Percentiles rank a stretch among this genome's conserved stretches.
These are phyloP conservation scores for Penicillium sp. DNA, from an alignment of 2,329 filamentous ascomycete species.

Conservation along the genomic window DNA sequence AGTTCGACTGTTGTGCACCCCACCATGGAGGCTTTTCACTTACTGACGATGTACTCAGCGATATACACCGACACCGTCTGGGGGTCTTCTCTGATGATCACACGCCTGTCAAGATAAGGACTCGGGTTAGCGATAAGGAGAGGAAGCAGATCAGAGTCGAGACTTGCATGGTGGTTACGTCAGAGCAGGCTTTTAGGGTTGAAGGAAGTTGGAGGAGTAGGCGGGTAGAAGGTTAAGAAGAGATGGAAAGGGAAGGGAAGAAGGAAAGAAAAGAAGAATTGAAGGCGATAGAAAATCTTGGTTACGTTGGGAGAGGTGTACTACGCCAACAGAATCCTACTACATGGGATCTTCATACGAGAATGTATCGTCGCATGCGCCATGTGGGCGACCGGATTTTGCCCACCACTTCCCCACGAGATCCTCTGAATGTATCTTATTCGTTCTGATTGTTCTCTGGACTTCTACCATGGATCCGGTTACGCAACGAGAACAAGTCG, in stretches of 20 bases:
- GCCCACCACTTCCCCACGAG: slow-evolving; percentile 2
- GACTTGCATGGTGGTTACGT: slow-evolving; percentile 34
- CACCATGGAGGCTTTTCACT: slow-evolving; percentile 21
- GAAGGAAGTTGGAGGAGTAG: neutral
- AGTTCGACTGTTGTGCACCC: slow-evolving; percentile 1
- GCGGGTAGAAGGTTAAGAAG: neutral
- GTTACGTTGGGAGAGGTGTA: slow-evolving; percentile 28
- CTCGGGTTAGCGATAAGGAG: slow-evolving; percentile 10
- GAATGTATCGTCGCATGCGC: slow-evolving; percentile 20
- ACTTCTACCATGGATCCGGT: neutral
- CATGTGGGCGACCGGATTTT: slow-evolving; percentile 6
- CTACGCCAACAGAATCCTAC: slow-evolving; percentile 20
- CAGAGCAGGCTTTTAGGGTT: slow-evolving; percentile 15
- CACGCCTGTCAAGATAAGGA: slow-evolving; percentile 60
- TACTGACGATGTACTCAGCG: slow-evolving; percentile 76
- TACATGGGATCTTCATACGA: slow-evolving; percentile 7
- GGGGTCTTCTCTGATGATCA: slow-evolving; percentile 77
- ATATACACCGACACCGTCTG: slow-evolving; percentile 71
- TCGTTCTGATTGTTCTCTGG: neutral
- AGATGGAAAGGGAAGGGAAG: neutral
- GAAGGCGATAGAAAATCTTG: slow-evolving; percentile 7
- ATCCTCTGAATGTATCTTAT: slow-evolving; percentile 5
- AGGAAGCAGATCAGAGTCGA: neutral
- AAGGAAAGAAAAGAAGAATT: slow-evolving; percentile 5
- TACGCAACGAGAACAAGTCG: neutral